Base-by-base conservation (phyloP, 169 alveolate species). In the Amoebophrya sp. region DNA sequence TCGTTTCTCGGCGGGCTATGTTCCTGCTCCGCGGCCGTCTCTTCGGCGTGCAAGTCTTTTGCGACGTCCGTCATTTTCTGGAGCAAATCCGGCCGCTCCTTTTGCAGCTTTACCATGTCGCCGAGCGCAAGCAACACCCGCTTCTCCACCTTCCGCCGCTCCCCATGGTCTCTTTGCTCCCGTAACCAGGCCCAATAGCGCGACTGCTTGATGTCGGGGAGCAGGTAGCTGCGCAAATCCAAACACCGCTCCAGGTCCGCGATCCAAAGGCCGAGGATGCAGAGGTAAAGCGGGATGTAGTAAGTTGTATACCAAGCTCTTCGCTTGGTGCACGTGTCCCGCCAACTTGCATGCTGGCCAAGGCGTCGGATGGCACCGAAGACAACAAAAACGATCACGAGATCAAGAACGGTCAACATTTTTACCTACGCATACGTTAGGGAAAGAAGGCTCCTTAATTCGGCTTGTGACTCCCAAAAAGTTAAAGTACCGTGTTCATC, bases 401-500 rank as follows among this genome's bases (percentile, higher is more conserved):
- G 83, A 66, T 66, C 83, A 25, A 66, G 83, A n/a, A 66, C 83
- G 29, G 83, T 66, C 83, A 66, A 66, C 83, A 66, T 66, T 25
- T 25, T 66, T 7, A 1, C 10, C 54, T 41, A 12, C 23, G 54
- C 54, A n/a, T n/a, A n/a, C n/a, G n/a, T n/a, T n/a, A n/a, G n/a
- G n/a, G n/a, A n/a, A n/a, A n/a, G n/a, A n/a, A n/a, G n/a, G n/a
- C n/a, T n/a, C n/a, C n/a, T n/a, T n/a, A n/a, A n/a, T n/a, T n/a
- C n/a, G n/a, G n/a, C n/a, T n/a, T n/a, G n/a, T n/a, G n/a, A n/a
- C n/a, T n/a, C n/a, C n/a, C n/a, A n/a, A n/a, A n/a, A n/a, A n/a
- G n/a, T n/a, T n/a, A n/a, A n/a, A n/a, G n/a, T n/a, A n/a, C n/a
- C n/a, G n/a, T n/a, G n/a, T n/a, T n/a, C n/a, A n/a, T n/a, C n/a